Base-by-base conservation (phyloP, 306 rosid species). In the Calophaca sinica region DNA sequence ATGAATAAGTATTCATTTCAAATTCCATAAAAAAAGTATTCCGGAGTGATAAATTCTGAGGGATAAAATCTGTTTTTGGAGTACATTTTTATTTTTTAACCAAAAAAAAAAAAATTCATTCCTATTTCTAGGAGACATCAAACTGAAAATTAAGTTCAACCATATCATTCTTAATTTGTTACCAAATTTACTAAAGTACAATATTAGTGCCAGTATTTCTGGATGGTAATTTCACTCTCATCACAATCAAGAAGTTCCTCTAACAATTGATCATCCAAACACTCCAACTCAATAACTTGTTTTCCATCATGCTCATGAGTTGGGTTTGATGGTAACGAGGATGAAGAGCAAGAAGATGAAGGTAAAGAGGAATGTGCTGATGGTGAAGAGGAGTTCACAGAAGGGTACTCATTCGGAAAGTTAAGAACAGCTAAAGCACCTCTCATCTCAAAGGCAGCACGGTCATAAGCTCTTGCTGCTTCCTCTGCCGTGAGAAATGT, bases 201-300 rank as follows among this genome's bases (percentile, higher is more conserved):
- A 20, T 20, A 20, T 20, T 20, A 20, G 26, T 20, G 26, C 26
- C 26, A 20, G 15, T 75, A 42, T 69, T 62, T 59, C 12, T 66
- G 60, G 60, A 12, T 5, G 12, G 39, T 7, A 36, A 36, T 33
- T 36, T 70, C 7, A 32, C 48, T 29, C 33, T 70, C 50, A 38
- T 84, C 82, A 53, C 73, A 79, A 62, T 87, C 97, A 52, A 89
- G 97, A 79, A 89, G 94, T 7, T 87, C 97, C 36, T 91, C 94
- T 38, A 91, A 70, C 82, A 89, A 62, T 55, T 81, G 81, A 26
- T 91, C 89, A 75, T 91, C 94, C 67, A 89, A 72, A 50, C 63
- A 91, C 76, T 87, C 92, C 3, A 89, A 83, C 52, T 87, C 89
- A 36, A 89, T 51, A 4, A 91, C 89, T 52, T 72, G 75, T 74